Percentiles rank a stretch among this genome's conserved stretches.
Evolutionary conservation across 257 asterid genomes (phyloP).

Genomic region (Paraleonurus japonicus): DNA sequence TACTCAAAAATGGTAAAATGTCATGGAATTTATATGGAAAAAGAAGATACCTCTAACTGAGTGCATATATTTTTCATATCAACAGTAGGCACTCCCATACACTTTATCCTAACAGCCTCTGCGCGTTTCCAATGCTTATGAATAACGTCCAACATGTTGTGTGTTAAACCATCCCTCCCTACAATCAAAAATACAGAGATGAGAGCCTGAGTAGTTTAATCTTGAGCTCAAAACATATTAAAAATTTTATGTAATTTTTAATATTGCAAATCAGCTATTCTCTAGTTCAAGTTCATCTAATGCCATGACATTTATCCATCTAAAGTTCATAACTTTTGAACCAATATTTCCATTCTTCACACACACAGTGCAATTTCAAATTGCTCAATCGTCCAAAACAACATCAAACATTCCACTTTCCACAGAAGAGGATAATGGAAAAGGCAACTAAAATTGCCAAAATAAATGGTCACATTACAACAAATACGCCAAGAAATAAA

Average conservation of each 20-base stretch:
- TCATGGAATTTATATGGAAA: not conserved
- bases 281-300: slow-evolving; percentile 1
- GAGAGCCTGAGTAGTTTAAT: not conserved
- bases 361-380: not conserved
- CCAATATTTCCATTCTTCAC: not conserved
- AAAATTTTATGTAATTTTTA: not conserved
- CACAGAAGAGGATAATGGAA: not conserved
- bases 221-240: not conserved
- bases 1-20: not conserved
- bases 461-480: slow-evolving; percentile 2
- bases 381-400: not conserved
- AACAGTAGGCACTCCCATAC: slow-evolving; percentile 95
- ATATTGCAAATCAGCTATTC: not conserved
- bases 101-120: slow-evolving; percentile 90
- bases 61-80: slow-evolving; percentile 84
- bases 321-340: not conserved
- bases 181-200: slow-evolving; percentile 1
- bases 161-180: slow-evolving; percentile 98
- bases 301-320: not conserved
- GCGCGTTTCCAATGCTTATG: slow-evolving; percentile 86
- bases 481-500: not conserved
- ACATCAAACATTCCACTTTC: not conserved
- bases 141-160: slow-evolving; percentile 88
- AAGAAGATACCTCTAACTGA: slow-evolving; percentile 75
- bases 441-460: not conserved